These are phyloP conservation scores for Globisporangium abappressorium DNA, from an alignment of 352 stramenopile species.

Conservation along the genomic window DNA sequence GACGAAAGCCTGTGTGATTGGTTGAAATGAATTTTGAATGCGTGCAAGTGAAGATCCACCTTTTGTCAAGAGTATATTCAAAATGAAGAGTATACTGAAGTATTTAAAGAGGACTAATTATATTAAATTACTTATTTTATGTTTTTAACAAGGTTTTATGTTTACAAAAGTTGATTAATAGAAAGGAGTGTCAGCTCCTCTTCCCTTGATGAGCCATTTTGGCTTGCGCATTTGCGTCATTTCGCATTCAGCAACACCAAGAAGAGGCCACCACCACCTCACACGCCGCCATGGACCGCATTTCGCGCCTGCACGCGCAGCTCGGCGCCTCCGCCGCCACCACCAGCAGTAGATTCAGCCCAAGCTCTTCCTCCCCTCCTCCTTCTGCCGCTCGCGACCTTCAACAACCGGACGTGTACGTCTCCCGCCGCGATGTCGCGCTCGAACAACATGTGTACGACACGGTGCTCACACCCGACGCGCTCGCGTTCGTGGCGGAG, in stretches of 20 bases:
- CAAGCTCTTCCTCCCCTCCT: neutral
- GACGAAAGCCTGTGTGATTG: neutral
- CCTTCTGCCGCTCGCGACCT: neutral
- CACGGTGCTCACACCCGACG: constrained; percentile 79
- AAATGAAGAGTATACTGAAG: neutral
- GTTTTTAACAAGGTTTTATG: too few species aligned
- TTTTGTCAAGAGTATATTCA: neutral
- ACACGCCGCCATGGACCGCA: constrained; percentile 34
- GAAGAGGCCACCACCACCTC: neutral
- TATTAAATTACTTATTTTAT: too few species aligned
- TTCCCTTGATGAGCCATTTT: constrained; percentile 2
- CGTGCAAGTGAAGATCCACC: neutral
- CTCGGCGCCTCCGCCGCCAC: constrained; percentile 14
- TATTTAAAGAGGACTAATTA: too few species aligned
- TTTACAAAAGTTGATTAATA: too few species aligned
- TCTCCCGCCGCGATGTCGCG: constrained; percentile 24
- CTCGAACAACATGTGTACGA: constrained; percentile 37
- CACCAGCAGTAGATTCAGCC: neutral
- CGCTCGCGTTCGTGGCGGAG: constrained; percentile 85
- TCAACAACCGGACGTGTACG: constrained; percentile 21
- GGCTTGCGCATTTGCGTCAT: constrained; percentile 3
- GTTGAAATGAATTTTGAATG: constrained; percentile 2
- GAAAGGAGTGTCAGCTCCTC: too few species aligned
- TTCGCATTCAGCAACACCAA: neutral
- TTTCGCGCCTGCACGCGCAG: constrained; percentile 36